Evolutionary conservation across 2,329 filamentous ascomycete species (phyloP), one percentile per base, ranked within the genome.

Genomic region (Nemania bipapillata): DNA sequence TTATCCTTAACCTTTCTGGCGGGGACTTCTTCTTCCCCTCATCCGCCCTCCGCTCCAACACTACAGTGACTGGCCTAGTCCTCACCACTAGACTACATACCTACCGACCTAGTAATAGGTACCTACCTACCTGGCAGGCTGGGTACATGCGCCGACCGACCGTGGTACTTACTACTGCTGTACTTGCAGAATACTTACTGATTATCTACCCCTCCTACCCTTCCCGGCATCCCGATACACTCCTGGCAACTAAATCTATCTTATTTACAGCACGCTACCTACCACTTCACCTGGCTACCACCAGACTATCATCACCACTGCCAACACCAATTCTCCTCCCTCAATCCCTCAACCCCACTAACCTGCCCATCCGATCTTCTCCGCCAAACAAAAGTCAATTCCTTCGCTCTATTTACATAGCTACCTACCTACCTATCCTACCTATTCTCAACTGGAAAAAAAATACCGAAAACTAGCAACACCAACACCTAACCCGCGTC

Each of bases 131-230:
- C 49, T 52, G 24, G 49, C n/a, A n/a, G 24, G 26, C 47, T 7
- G 40, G n/a, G 5, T 50, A 50, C 47, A 50, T 28, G 20, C 47
- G 8, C 47, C 8, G 4, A 50, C 40, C 17, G 8, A 4, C 40
- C 40, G 17, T 17, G 45, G 30, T 59, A 50, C 56, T 20, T 50
- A 20, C 28, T 50, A 20, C 32, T 50, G 30, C 12, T 50, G 45
- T 62, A 47, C 37, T 20, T 55, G n/a, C n/a, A n/a, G n/a, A n/a
- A n/a, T n/a, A 55, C 17, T n/a, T 28, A 53, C 32, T 56, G 47
- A 57, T 37, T 59, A 35, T 57, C 52, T 71, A 69, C 69, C 69
- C 69, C 69, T 69, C 69, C 69, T 71, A 70, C 69, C 66, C 66
- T 64, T 66, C 69, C 69, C 66, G 69, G 69, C 59, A 69, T 69